Evolutionary conservation across 2,329 filamentous ascomycete species (phyloP).

Genomic region (Mycocentrospora acerina): DNA sequence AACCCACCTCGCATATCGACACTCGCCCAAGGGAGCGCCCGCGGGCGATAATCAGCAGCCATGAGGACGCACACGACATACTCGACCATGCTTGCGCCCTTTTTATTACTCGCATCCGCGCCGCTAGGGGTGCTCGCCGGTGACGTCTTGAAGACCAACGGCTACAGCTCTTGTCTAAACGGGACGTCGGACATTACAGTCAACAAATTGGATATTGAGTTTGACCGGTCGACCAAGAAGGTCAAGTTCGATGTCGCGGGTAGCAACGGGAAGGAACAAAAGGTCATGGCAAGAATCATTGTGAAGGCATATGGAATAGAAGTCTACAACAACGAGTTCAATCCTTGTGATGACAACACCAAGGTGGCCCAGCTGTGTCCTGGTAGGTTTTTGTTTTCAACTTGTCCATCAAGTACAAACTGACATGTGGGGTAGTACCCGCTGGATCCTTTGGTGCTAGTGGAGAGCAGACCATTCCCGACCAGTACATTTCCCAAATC

Average conservation of each 20-base stretch:
- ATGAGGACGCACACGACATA: slow-evolving; percentile 40
- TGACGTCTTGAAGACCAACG: slow-evolving; percentile 76
- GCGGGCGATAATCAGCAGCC: slow-evolving; percentile 27
- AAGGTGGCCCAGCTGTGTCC: slow-evolving; percentile 79
- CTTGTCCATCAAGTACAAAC: neutral
- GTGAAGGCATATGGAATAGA: slow-evolving; percentile 82
- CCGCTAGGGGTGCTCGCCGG: slow-evolving; percentile 59
- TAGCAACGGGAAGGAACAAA: slow-evolving; percentile 70
- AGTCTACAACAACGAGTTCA: slow-evolving; percentile 77
- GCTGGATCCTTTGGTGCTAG: slow-evolving; percentile 70
- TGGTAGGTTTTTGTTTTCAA: slow-evolving; percentile 52
- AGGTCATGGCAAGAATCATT: slow-evolving; percentile 74
- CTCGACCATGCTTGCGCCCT: slow-evolving; percentile 42
- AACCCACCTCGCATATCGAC: slow-evolving; percentile 14
- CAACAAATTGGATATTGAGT: slow-evolving; percentile 72
- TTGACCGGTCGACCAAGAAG: slow-evolving; percentile 71
- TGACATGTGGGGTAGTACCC: slow-evolving; percentile 62
- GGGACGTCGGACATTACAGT: slow-evolving; percentile 64
- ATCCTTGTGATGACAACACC: slow-evolving; percentile 73
- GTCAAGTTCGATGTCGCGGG: slow-evolving; percentile 83
- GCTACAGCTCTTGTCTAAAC: slow-evolving; percentile 72
- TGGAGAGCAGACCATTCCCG: slow-evolving; percentile 71
- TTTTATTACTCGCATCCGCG: slow-evolving; percentile 39
- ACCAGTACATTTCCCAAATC: slow-evolving; percentile 70
- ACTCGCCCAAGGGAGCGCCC: slow-evolving; percentile 23